These are phyloP conservation scores for Brassica hybrid DNA, from an alignment of 441 rosid genomes.

Conservation along the genomic window DNA sequence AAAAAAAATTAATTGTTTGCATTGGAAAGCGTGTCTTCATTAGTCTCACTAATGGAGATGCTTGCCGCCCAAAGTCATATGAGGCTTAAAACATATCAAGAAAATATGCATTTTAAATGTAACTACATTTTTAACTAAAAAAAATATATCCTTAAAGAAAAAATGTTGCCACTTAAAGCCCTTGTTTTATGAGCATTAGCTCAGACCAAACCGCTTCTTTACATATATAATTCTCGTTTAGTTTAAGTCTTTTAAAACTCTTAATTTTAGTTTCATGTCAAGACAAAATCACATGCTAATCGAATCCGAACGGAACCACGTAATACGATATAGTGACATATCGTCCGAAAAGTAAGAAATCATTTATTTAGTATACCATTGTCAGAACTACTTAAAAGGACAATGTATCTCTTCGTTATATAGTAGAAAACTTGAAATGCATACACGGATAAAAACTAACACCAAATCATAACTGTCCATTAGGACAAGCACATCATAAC, in stretches of 20 bases:
- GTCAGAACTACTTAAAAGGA: background rate
- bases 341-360: background rate
- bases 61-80: constrained; percentile 9
- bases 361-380: constrained; percentile 2
- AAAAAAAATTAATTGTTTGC: no score
- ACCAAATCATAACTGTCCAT: constrained; percentile 33
- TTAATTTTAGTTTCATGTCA: background rate
- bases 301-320: background rate
- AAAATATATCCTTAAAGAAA: background rate
- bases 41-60: no score
- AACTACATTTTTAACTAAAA: background rate
- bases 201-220: background rate
- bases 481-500: constrained; percentile 12
- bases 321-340: background rate
- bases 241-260: background rate
- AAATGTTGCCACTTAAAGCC: background rate
- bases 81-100: background rate
- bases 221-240: background rate
- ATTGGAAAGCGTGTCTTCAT: no score
- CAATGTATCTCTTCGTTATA: background rate
- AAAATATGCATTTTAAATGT: background rate
- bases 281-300: background rate
- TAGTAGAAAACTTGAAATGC: background rate
- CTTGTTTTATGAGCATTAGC: background rate
- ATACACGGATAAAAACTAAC: constrained; percentile 1